Base-by-base conservation (phyloP, 441 rosid species). In the Mallotus japonicus region DNA sequence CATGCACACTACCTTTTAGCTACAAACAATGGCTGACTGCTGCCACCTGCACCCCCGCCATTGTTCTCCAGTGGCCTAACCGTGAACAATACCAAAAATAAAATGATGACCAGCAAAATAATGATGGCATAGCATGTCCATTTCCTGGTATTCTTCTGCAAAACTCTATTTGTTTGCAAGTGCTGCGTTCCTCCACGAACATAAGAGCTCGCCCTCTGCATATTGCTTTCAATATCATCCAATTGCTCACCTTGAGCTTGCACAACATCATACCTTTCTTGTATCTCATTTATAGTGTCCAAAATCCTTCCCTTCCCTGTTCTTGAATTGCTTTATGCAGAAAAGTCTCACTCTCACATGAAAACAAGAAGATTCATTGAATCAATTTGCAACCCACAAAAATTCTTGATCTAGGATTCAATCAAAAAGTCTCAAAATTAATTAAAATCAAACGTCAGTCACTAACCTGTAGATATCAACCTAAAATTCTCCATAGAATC, bases 221-320 rank as follows among this genome's bases (percentile, higher is more conserved):
- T 93, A 22, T 95, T 82, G 81, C 88, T 86, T 83, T 95, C 97
- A n/a, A 95, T 95, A 66, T 91, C 94, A 10, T 95, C 92, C 53
- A 95, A 77, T 65, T 95, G 93, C 57, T 84, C 91, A 4, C 97
- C 96, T 65, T 94, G 97, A 64, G 90, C 80, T 57, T 87, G 75
- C 13, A 94, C 28, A 24, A 24, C 28, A 24, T 24, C 28, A 24
- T 24, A 1, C 28, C 28, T 24, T 24, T 24, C 28, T 24, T 24
- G 28, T 24, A 24, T 24, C 28, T 24, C 28, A 24, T 24, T 24
- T 24, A 24, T 24, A 24, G 28, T 24, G 28, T 24, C 28, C 0
- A 24, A 24, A 24, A 24, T 24, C 28, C 28, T 24, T 24, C 28
- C 28, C 28, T 24, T 24, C 28, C 28, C 28, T 24, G 28, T 24